phyloP scores from a whole-genome alignment of 2,329 filamentous ascomycete species.

The Ceratocystis huliohia region DNA sequence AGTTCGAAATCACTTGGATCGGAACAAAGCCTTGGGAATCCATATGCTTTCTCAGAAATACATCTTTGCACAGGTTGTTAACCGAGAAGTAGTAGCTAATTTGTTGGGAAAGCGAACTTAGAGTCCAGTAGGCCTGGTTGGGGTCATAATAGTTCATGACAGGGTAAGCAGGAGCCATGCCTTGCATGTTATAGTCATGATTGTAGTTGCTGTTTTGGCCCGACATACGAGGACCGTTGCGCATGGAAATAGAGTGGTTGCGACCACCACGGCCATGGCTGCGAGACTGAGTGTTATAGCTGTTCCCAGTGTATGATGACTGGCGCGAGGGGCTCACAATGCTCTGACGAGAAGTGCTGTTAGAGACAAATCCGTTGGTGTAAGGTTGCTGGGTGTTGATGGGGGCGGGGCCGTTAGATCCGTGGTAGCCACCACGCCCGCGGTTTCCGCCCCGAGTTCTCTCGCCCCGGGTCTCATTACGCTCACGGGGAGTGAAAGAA shows the following conservation, averaged over 20 bases:
- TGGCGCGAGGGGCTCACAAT: constrained; percentile 20
- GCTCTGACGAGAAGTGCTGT: constrained; percentile 16
- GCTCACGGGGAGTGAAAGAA: constrained; percentile 19
- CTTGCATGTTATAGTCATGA: constrained; percentile 32
- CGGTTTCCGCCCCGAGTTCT: constrained; percentile 35
- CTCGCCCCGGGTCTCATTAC: constrained; percentile 31
- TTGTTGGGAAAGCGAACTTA: constrained; percentile 35
- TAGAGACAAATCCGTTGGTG: constrained; percentile 12
- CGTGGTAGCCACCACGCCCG: constrained; percentile 35
- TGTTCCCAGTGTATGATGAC: constrained; percentile 18
- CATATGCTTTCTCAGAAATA: constrained; percentile 81
- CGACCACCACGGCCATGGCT: constrained; percentile 18
- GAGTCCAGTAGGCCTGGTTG: constrained; percentile 26
- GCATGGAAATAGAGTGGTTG: constrained; percentile 32
- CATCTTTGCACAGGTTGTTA: constrained; percentile 88
- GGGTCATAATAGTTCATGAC: constrained; percentile 21
- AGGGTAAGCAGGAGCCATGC: constrained; percentile 30
- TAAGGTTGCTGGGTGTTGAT: constrained; percentile 19
- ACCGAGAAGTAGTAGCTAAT: constrained; percentile 95
- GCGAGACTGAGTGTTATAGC: constrained; percentile 17
- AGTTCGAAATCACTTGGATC: constrained; percentile 65
- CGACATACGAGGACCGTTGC: constrained; percentile 25
- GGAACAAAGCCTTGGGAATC: constrained; percentile 87
- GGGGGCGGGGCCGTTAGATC: constrained; percentile 25
- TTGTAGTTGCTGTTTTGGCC: constrained; percentile 16